Evolutionary conservation across 2,329 filamentous ascomycete species (phyloP).

Genomic region (Colletotrichum eleusines): DNA sequence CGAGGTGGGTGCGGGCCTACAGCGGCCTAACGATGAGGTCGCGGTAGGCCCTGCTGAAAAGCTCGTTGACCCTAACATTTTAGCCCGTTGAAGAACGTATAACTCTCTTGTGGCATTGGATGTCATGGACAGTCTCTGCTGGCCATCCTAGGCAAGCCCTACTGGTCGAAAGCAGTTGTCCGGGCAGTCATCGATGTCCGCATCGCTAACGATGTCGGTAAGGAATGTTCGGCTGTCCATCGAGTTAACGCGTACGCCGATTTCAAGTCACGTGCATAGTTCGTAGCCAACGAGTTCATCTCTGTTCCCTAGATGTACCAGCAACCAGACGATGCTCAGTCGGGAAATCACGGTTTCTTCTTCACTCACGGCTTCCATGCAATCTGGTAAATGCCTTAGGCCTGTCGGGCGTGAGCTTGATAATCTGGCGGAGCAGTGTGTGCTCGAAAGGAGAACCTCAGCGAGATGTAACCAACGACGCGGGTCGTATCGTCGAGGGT

Average conservation of each 20-base stretch:
- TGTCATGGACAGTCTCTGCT: conserved; percentile 64
- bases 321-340: conserved; percentile 33
- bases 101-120: conserved; percentile 68
- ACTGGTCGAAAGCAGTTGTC: conserved; percentile 65
- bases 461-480: conserved; percentile 55
- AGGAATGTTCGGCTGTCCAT: conserved; percentile 60
- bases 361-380: conserved; percentile 70
- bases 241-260: conserved; percentile 55
- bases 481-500: conserved; percentile 59
- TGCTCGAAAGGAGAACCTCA: conserved; percentile 69
- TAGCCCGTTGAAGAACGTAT: conserved; percentile 54
- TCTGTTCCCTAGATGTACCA: conserved; percentile 53
- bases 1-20: neutral
- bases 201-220: conserved; percentile 66
- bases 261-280: conserved; percentile 58
- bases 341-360: neutral
- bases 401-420: conserved; percentile 68
- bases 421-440: conserved; percentile 75
- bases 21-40: neutral
- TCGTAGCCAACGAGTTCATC: conserved; percentile 59
- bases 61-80: neutral
- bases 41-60: too few species aligned
- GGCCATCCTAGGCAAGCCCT: conserved; percentile 55
- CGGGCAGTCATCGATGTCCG: conserved; percentile 61
- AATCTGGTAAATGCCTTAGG: conserved; percentile 71